Conservation (phyloP, 2,329 filamentous ascomycete genomes). For the Fusarium sp. region DNA sequence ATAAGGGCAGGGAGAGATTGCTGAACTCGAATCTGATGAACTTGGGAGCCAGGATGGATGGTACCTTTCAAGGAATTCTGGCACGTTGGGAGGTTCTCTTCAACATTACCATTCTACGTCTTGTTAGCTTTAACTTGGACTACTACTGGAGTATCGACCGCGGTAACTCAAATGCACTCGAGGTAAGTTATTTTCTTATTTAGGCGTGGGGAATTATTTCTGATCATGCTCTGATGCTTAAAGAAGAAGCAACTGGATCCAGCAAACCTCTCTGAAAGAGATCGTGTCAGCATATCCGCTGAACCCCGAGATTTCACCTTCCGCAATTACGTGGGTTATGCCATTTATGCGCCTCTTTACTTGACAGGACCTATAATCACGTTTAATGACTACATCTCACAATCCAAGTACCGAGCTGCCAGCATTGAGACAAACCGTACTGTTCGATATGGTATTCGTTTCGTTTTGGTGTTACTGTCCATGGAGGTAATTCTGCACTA, state of each 20-base stretch:
- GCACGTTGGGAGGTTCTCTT: slow-evolving; percentile 96
- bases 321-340: slow-evolving; percentile 89
- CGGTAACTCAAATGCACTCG: slow-evolving; percentile 72
- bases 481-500: slow-evolving; percentile 95
- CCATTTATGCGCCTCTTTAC: slow-evolving; percentile 92
- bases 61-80: slow-evolving; percentile 79
- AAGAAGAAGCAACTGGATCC: slow-evolving; percentile 99
- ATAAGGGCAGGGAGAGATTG: slow-evolving; percentile 24
- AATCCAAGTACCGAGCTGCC: slow-evolving; percentile 77
- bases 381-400: slow-evolving; percentile 97
- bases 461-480: slow-evolving; percentile 79
- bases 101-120: slow-evolving; percentile 90
- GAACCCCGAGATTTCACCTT: slow-evolving; percentile 77
- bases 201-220: slow-evolving; percentile 10
- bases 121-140: slow-evolving; percentile 97
- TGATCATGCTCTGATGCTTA: slow-evolving; percentile 66
- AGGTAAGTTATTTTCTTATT: slow-evolving; percentile 71
- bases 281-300: slow-evolving; percentile 83
- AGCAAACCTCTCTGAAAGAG: slow-evolving; percentile 84
- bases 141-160: slow-evolving; percentile 90
- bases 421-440: slow-evolving; percentile 79
- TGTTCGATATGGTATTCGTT: slow-evolving; percentile 83
- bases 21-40: slow-evolving; percentile 60
- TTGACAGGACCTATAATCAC: slow-evolving; percentile 92
- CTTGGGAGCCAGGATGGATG: slow-evolving; percentile 80